Percentiles rank a stretch among this genome's conserved stretches.
These are phyloP conservation scores for Albophoma yamanashiensis DNA, from an alignment of 2,329 filamentous ascomycete species.

Conservation along the genomic window DNA sequence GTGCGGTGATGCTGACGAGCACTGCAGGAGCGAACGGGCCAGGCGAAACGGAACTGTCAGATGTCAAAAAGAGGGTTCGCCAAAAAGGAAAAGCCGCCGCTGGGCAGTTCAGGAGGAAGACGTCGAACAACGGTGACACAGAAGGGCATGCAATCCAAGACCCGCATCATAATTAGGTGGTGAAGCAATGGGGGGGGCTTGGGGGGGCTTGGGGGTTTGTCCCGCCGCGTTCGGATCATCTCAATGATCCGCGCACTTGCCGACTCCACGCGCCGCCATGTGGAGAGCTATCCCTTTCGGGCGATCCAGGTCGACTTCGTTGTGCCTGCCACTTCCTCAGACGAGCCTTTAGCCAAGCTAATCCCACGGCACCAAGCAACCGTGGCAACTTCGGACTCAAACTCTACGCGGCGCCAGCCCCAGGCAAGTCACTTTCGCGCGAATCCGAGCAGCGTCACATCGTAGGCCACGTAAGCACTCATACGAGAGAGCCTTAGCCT, in stretches of 20 bases:
- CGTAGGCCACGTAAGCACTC: too few relatives aligned
- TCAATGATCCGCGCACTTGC: constrained; percentile 1
- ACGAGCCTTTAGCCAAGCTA: background rate
- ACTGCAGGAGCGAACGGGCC: background rate
- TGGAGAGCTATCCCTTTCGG: background rate
- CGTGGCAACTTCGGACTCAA: background rate
- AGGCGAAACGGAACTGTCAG: background rate
- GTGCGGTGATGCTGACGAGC: constrained; percentile 1
- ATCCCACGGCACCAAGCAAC: background rate
- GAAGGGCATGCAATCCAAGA: background rate
- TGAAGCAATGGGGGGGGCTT: background rate
- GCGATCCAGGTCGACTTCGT: background rate
- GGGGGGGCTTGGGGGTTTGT: background rate
- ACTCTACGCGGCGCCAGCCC: background rate
- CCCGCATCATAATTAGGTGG: constrained; percentile 2
- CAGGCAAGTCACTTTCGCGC: too few relatives aligned
- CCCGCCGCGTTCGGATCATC: constrained; percentile 2
- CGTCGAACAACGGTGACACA: background rate
- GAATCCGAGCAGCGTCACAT: too few relatives aligned
- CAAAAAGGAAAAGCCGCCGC: background rate
- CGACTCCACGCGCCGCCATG: constrained; percentile 3
- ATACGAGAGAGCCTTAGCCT: too few relatives aligned
- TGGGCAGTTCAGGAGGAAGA: background rate
- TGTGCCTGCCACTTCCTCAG: too few relatives aligned
- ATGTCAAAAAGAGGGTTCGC: background rate